A percentile compares a stretch with the other conserved stretches of the same genome.
phyloP scores from a whole-genome alignment of 2,329 filamentous ascomycete species.

The Cladophialophora chaetospira region DNA sequence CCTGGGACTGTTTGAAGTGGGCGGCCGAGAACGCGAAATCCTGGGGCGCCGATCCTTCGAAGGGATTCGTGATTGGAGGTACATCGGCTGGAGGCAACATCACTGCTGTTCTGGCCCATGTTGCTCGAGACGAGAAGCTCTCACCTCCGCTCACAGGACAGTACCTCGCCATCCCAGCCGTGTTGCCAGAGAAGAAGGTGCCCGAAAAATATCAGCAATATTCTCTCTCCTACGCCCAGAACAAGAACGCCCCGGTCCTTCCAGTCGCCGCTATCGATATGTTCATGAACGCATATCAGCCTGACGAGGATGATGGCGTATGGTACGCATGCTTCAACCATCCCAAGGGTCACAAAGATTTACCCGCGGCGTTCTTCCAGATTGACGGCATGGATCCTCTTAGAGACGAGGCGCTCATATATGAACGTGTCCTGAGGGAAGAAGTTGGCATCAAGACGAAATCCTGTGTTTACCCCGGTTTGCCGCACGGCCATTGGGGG shows the following conservation, averaged over 20 bases:
- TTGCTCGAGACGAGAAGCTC: conserved; percentile 40
- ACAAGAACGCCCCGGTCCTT: conserved; percentile 43
- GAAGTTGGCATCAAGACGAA: conserved; percentile 36
- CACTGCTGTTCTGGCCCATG: conserved; percentile 40
- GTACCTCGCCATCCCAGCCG: conserved; percentile 48
- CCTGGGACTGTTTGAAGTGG: conserved; percentile 33
- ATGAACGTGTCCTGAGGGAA: conserved; percentile 32
- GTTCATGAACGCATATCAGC: conserved; percentile 30
- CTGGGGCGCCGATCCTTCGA: conserved; percentile 43
- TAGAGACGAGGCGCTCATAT: conserved; percentile 35
- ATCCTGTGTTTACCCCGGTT: conserved; percentile 37
- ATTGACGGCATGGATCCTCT: conserved; percentile 36
- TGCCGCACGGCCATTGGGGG: conserved; percentile 39
- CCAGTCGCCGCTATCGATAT: conserved; percentile 35
- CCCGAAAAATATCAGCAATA: conserved; percentile 44
- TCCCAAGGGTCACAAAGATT: conserved; percentile 35
- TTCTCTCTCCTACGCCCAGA: conserved; percentile 42
- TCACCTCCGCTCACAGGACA: conserved; percentile 50
- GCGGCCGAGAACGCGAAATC: conserved; percentile 41
- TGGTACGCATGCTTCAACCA: conserved; percentile 27
- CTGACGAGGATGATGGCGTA: conserved; percentile 27
- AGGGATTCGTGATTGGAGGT: conserved; percentile 55
- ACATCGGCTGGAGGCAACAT: conserved; percentile 48
- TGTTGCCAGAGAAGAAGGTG: conserved; percentile 37
- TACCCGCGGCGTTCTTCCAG: conserved; percentile 35